A percentile compares a stretch with the other conserved stretches of the same genome.
phyloP scores from a whole-genome alignment of 169 alveolate genomes.

The Cryptosporidium xiaoi region DNA sequence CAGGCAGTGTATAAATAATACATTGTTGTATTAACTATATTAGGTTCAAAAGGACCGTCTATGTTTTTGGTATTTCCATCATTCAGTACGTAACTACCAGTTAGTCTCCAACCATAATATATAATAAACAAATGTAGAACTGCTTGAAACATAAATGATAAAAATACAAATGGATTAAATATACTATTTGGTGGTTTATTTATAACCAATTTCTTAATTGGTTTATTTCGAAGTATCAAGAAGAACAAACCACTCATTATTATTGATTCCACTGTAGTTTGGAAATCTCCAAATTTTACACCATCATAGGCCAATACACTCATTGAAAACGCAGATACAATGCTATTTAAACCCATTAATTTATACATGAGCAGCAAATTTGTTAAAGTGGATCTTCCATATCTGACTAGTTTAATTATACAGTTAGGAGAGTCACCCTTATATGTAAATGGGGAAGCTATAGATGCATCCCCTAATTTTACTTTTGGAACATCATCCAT shows the following conservation, averaged over 20 bases:
- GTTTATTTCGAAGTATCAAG: constrained; percentile 45
- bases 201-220: constrained; percentile 34
- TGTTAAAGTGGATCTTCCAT: constrained; percentile 95
- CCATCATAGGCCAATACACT: constrained; percentile 96
- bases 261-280: constrained; percentile 89
- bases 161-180: constrained; percentile 67
- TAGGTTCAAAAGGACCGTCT: constrained; percentile 89
- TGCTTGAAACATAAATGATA: constrained; percentile 82
- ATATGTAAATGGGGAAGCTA: constrained; percentile 98
- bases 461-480: constrained; percentile 97
- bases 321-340: constrained; percentile 93
- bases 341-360: constrained; percentile 93
- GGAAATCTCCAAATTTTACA: constrained; percentile 96
- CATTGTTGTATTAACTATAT: constrained; percentile 87
- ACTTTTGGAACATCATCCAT: constrained; percentile 85
- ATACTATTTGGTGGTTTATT: constrained; percentile 68
- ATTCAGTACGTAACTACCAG: constrained; percentile 74
- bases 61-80: constrained; percentile 78
- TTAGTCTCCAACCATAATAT: constrained; percentile 84
- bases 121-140: constrained; percentile 82
- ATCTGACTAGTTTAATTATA: constrained; percentile 89
- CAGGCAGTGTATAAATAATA: constrained; percentile 83
- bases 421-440: constrained; percentile 91
- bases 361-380: constrained; percentile 96
- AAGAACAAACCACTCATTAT: constrained; percentile 67